Evolutionary conservation across 371 early-diverging fungal genomes (phyloP).

Genomic region (Apophysomyces variabilis): DNA sequence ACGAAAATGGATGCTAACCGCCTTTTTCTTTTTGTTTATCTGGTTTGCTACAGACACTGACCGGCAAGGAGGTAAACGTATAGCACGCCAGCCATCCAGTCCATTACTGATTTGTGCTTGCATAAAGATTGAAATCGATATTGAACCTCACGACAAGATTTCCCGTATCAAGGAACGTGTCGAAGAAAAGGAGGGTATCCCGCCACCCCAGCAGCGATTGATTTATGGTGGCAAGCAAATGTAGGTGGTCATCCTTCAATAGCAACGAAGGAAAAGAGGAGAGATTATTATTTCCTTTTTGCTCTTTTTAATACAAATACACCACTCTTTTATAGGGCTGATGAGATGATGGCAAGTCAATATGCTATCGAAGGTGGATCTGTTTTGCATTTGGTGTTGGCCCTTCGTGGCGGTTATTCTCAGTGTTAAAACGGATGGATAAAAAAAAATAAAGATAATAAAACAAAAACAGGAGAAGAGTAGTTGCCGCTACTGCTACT

Average conservation of each 20-base stretch:
- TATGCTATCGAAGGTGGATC: conserved; percentile 88
- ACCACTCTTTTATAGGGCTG: conserved; percentile 63
- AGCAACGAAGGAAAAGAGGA: background rate
- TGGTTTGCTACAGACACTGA: conserved; percentile 75
- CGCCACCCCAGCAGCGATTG: conserved; percentile 94
- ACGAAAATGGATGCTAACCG: too few species aligned
- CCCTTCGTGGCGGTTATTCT: conserved; percentile 93
- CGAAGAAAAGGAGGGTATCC: conserved; percentile 97
- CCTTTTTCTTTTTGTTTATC: conserved; percentile 9
- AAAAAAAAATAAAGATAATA: too few species aligned
- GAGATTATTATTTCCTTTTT: too few species aligned
- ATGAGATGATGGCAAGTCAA: conserved; percentile 80
- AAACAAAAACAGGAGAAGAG: too few species aligned
- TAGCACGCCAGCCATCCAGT: background rate
- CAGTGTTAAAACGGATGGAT: background rate
- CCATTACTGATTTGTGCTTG: background rate
- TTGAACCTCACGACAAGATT: conserved; percentile 89
- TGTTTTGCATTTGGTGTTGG: conserved; percentile 96
- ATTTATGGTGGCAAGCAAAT: conserved; percentile 97
- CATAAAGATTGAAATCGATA: conserved; percentile 90
- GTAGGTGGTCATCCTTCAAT: conserved; percentile 41
- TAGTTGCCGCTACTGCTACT: background rate
- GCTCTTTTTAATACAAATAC: too few species aligned
- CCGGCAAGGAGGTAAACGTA: conserved; percentile 85
- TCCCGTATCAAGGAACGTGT: conserved; percentile 92